Base-by-base conservation (phyloP, 495 filamentous ascomycete genomes). In the Penicillium arizonense region DNA sequence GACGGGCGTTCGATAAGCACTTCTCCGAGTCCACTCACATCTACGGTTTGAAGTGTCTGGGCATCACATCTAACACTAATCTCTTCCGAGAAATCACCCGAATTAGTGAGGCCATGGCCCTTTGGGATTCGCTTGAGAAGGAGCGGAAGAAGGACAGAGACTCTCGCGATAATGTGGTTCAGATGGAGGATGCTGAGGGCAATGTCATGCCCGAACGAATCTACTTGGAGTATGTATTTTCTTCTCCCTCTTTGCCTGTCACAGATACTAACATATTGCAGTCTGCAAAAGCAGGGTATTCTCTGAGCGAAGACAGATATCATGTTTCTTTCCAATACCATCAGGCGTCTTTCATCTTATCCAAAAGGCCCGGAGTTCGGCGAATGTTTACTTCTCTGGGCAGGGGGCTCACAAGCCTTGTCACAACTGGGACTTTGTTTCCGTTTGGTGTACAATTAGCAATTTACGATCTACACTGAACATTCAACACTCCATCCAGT, bases 201-300 rank as follows among this genome's bases (percentile, higher is more conserved):
- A 97, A 97, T 65, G 95, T 97, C 24, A 97, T 98, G 94, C 94
- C 95, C 0, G 87, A 96, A 76, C 95, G 95, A 76, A 90, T 98
- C 36, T 98, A 96, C 64, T 81, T 90, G 47, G 95, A 98, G 77
- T 80, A 67, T 35, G 77, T 74, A 9, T 30, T 14, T 47, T 53
- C 34, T 32, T 10, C 28, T 30, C 39, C 34, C 11, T 18, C 20
- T 33, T 32, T 10, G 6, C 40, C 11, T 11, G 5, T 36, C 10
- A 12, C 3, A 39, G 28, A 41, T 63, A 53, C 71, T 73, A 64
- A 74, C 53, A 21, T 9, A 4, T 45, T 37, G 14, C 44, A 79
- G 77, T 75, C 71, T 82, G 14, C 76, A 80, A 65, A 82, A 82
- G 59, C 79, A 82, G 58, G 79, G 79, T 14, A 77, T 82, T 44